These are phyloP conservation scores for Geotrichum carabidarum DNA, from an alignment of 1,139 yeast species.

Conservation along the genomic window DNA sequence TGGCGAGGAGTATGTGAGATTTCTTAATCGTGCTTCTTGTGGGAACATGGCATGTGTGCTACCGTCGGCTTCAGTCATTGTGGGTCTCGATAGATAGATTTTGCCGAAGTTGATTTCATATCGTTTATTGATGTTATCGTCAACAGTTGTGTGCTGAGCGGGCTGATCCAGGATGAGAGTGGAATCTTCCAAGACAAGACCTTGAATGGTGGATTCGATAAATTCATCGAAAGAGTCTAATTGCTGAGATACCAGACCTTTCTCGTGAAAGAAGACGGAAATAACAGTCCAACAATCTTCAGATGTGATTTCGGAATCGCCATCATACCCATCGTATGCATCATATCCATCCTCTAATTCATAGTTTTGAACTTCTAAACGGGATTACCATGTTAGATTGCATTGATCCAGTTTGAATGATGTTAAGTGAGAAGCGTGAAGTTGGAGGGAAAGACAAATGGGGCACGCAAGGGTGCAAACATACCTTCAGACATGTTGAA, in stretches of 20 bases:
- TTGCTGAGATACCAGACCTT: slow-evolving; percentile 96
- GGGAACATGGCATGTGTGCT: slow-evolving; percentile 98
- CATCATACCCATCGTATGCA: slow-evolving; percentile 64
- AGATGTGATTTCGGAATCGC: slow-evolving; percentile 72
- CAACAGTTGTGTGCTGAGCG: slow-evolving; percentile 91
- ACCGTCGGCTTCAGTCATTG: slow-evolving; percentile 99
- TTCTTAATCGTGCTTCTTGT: slow-evolving; percentile 94
- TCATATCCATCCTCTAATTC: slow-evolving; percentile 54
- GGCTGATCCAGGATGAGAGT: slow-evolving; percentile 93
- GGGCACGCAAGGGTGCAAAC: not conserved
- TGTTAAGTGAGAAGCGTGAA: not conserved
- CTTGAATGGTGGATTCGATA: slow-evolving; percentile 93
- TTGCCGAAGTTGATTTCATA: slow-evolving; percentile 96
- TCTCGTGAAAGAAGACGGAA: slow-evolving; percentile 90
- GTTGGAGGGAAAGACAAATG: not conserved
- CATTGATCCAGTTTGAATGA: not conserved
- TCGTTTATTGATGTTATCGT: slow-evolving; percentile 82
- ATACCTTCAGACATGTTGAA: slow-evolving; percentile 20
- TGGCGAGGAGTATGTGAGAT: slow-evolving; percentile 93
- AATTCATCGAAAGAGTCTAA: slow-evolving; percentile 97
- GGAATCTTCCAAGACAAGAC: slow-evolving; percentile 92
- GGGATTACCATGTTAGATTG: not conserved
- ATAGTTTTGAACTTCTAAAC: slow-evolving; percentile 10
- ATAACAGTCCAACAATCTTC: slow-evolving; percentile 99
- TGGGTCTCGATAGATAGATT: slow-evolving; percentile 91